Evolutionary conservation across 1,284 basidiomycete species (phyloP), one percentile per base, ranked within the genome.

Genomic region (Sparassis latifolia): DNA sequence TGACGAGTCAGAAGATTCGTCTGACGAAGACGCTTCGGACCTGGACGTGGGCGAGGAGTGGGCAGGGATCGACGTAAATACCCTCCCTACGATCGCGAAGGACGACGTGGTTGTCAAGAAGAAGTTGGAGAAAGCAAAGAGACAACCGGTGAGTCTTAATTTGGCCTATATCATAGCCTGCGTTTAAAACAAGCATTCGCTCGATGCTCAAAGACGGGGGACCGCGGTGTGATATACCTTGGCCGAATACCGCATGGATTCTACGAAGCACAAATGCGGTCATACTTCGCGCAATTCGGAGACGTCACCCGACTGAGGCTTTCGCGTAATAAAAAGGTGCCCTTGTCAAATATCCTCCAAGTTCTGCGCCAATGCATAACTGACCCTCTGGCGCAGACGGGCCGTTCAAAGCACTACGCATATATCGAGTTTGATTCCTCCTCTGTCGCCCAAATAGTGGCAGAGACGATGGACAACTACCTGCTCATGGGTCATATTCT

Each of bases 391-490:
- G 20, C n/a, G 3, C 58, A 95, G 92, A 97, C 95, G 9, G 97
- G 97, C 52, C 81, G 80, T 50, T 94, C 94, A 33, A 97, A 97
- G 69, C 96, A 98, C 70, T 99, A 97, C 68, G 96, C 82, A 2
- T 99, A 97, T 73, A 78, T 99, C 63, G 96, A 99, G 70, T 97
- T 99, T 66, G 82, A 86, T 52, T 93, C 92, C 37, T 77, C 80
- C 10, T 81, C 89, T 1, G 95, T 99, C 42, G 95, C 96, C 0
- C 73, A 92, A 64, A 97, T 99, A 55, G 97, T 98, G 7, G 88
- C 90, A 4, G 97, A 99, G 64, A 99, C 97, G 43, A 98, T 99
- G 96, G 84, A 99, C 78, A 98, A 98, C 73, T 99, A 98, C 69
- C 80, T 99, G 32, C 77, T 99, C 58, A 84, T 90, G 76, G 95